These are phyloP conservation scores for Porphyridium purpureum DNA, from an alignment of 23 red algal species.

Conservation along the genomic window DNA sequence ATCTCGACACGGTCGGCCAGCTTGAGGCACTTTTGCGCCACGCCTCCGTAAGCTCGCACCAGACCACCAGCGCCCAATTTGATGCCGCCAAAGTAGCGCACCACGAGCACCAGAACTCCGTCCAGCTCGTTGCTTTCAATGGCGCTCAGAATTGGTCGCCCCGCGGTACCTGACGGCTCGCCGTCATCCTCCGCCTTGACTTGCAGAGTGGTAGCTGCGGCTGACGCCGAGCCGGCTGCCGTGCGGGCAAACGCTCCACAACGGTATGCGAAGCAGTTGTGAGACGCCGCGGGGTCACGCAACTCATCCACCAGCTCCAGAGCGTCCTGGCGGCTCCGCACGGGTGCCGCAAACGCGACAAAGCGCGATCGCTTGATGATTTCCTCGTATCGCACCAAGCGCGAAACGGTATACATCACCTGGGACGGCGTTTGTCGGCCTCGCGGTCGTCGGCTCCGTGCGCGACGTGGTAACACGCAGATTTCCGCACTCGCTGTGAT, in stretches of 20 bases:
- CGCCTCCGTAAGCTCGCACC: slow-evolving; percentile 12
- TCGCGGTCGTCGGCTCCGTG: no score
- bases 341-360: slow-evolving; percentile 7
- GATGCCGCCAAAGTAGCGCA: slow-evolving; percentile 27
- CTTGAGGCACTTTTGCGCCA: slow-evolving; percentile 3
- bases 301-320: slow-evolving; percentile 7
- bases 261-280: slow-evolving; percentile 25
- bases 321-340: background rate
- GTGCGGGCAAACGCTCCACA: no score
- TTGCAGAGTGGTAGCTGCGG: slow-evolving; percentile 3
- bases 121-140: slow-evolving; percentile 7
- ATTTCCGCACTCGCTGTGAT: no score
- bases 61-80: slow-evolving; percentile 35
- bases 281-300: slow-evolving; percentile 15
- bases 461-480: no score
- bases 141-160: slow-evolving; percentile 13
- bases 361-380: slow-evolving; percentile 32
- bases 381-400: no score
- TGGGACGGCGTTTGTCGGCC: no score
- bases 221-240: no score
- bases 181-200: slow-evolving; percentile 22
- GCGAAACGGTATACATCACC: no score
- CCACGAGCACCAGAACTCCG: slow-evolving; percentile 17
- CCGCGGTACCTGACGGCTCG: slow-evolving; percentile 26
- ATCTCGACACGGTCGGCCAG: no score